Base-by-base conservation (phyloP, 768 basidiomycete species). In the Trametes sanguinea region DNA sequence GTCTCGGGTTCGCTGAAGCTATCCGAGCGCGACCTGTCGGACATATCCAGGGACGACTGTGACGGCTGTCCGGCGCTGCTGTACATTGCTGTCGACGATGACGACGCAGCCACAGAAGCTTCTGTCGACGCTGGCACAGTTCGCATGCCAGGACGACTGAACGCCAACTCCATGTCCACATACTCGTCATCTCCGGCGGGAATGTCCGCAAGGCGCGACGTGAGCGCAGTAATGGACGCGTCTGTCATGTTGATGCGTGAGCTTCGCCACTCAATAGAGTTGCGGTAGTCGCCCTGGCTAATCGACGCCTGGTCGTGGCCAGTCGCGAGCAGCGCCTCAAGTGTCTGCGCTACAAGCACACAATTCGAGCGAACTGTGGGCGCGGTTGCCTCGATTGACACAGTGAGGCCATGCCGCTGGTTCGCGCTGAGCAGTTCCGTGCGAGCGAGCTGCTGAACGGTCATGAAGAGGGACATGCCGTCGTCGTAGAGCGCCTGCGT, bases 401-500 rank as follows among this genome's bases (percentile, higher is more conserved):
- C 54, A 40, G 50, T 70, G 64, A 54, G 71, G 69, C 40, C 72
- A 71, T 44, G 37, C 30, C 42, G 53, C 16, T 60, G 78, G 76
- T 32, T 74, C 72, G 10, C 68, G 68, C n/a, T 67, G 59, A 48
- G 71, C 67, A 50, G 37, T 32, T 59, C 57, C 4, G 47, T 33
- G 67, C 58, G 60, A 11, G 53, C 65, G 63, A 43, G 68, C 4
- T 74, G 75, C 66, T 93, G 92, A 6, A 85, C 73, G 2, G 81
- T 78, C 44, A 86, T 71, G 45, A 94, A 76, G 35, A 93, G 74
- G 6, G 80, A 75, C 11, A 85, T 77, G 17, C 84, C 80, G 62
- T 90, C 88, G 63, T 94, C 92, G 68, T 88, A 91, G 8, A 92
- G 74, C 0, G 87, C 83, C 69, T 95, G 94, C 42, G 87, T 73